Percentiles rank a stretch among this genome's conserved stretches.
These are phyloP conservation scores for Paraglomus brasilianum DNA, from an alignment of 192 early-diverging fungal species.

Conservation along the genomic window DNA sequence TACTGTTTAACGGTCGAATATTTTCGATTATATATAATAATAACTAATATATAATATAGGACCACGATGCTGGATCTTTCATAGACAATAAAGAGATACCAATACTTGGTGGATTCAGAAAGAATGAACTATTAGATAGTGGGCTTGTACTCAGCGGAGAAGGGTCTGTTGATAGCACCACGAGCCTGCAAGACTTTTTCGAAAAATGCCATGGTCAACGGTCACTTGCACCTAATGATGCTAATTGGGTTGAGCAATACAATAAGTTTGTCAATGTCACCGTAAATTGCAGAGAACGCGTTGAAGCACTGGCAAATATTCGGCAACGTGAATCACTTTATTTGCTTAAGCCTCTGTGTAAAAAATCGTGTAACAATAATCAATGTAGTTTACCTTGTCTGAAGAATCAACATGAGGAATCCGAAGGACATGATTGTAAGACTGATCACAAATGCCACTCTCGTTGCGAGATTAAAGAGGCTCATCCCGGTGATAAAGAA, in stretches of 20 bases:
- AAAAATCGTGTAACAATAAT: slow-evolving; percentile 16
- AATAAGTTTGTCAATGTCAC: slow-evolving; percentile 26
- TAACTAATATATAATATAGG: background rate
- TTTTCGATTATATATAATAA: background rate
- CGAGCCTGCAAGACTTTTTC: too few species aligned
- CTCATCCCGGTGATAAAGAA: background rate
- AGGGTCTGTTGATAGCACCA: too few species aligned
- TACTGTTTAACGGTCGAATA: background rate
- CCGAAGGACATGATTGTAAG: slow-evolving; percentile 23
- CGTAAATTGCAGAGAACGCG: slow-evolving; percentile 21
- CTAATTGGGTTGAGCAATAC: slow-evolving; percentile 3
- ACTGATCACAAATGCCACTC: slow-evolving; percentile 30
- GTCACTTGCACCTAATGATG: background rate
- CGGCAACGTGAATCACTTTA: slow-evolving; percentile 4
- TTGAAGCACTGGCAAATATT: slow-evolving; percentile 17
- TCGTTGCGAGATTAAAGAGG: slow-evolving; percentile 12
- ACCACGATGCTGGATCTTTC: slow-evolving; percentile 1
- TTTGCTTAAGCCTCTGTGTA: slow-evolving; percentile 5
- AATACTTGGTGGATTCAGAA: slow-evolving; percentile 3
- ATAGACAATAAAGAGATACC: slow-evolving; percentile 18
- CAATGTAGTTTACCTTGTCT: slow-evolving; percentile 24
- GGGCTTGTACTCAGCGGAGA: slow-evolving; percentile 17
- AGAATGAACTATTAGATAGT: slow-evolving; percentile 20
- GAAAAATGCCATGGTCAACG: slow-evolving; percentile 17
- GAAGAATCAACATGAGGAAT: background rate